Evolutionary conservation across 345 rosid genomes (phyloP).

Genomic region (Brassica napus): Da-Ae NC_063438.1:22659001-22659500

Average conservation of each 20-base stretch:
- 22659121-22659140: constrained; percentile 24
- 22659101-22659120: constrained; percentile 29
- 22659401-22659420: background rate
- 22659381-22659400: background rate
- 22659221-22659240: constrained; percentile 68
- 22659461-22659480: background rate
- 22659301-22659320: constrained; percentile 82
- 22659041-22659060: constrained; percentile 93
- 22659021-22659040: constrained; percentile 79
- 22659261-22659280: constrained; percentile 45
- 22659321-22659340: constrained; percentile 88
- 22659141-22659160: constrained; percentile 16
- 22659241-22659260: constrained; percentile 58
- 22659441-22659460: constrained; percentile 5
- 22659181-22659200: constrained; percentile 70
- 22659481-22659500: background rate
- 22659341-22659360: background rate
- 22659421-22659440: constrained; percentile 17
- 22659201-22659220: constrained; percentile 78
- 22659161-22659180: constrained; percentile 19
- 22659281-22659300: constrained; percentile 47
- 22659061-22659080: constrained; percentile 72
- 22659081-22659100: constrained; percentile 99
- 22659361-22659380: constrained; percentile 4
- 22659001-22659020: constrained; percentile 76